Percentiles rank a stretch among this genome's conserved stretches.
phyloP scores from a whole-genome alignment of 2,329 filamentous ascomycete genomes.

The Ustulina deusta region DNA sequence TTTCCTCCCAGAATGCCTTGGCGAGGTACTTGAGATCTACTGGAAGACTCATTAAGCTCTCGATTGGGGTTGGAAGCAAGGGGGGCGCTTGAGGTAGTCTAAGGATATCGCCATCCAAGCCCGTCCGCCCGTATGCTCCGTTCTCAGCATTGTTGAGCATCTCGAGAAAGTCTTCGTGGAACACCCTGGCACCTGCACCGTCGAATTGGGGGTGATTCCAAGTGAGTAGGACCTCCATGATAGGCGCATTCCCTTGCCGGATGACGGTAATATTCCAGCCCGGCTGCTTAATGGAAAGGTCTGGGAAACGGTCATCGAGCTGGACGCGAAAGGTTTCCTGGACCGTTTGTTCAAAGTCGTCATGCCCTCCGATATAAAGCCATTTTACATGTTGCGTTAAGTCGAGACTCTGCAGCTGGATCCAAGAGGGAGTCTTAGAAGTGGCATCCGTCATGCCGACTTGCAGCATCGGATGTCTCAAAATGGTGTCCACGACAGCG shows the following conservation, averaged over 20 bases:
- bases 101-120: conserved; percentile 44
- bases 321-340: conserved; percentile 26
- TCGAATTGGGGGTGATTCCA: conserved; percentile 45
- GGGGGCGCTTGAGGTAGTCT: conserved; percentile 43
- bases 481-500: conserved; percentile 35
- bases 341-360: conserved; percentile 31
- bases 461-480: conserved; percentile 41
- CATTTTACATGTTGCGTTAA: conserved; percentile 41
- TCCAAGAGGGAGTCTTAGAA: conserved; percentile 35
- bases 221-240: conserved; percentile 27
- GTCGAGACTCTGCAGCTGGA: conserved; percentile 41
- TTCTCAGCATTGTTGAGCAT: conserved; percentile 46
- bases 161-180: conserved; percentile 43
- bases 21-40: conserved; percentile 33
- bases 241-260: neutral
- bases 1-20: conserved; percentile 37
- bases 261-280: conserved; percentile 41
- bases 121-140: conserved; percentile 38
- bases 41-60: conserved; percentile 39
- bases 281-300: conserved; percentile 36
- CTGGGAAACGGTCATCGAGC: conserved; percentile 39
- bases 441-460: conserved; percentile 40
- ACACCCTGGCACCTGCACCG: conserved; percentile 40
- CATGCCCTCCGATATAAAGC: conserved; percentile 29
- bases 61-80: conserved; percentile 47